phyloP scores from a whole-genome alignment of 208 protist genomes.

The Crithidia expoeki region DNA sequence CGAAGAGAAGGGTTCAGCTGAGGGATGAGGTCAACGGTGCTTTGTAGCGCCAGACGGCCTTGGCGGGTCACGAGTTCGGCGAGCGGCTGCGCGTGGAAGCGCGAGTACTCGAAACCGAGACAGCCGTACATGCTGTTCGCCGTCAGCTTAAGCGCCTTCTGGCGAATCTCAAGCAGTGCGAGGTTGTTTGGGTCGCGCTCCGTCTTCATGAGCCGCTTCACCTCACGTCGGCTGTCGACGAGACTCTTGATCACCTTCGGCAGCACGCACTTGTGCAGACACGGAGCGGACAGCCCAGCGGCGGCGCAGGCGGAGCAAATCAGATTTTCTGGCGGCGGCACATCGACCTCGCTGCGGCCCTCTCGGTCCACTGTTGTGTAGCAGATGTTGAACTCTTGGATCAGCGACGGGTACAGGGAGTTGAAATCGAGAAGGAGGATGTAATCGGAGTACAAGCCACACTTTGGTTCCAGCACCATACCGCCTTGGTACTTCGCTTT shows the following conservation, averaged over 20 bases:
- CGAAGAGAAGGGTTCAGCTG: slow-evolving; percentile 86
- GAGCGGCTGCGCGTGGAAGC: slow-evolving; percentile 98
- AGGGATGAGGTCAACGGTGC: slow-evolving; percentile 94
- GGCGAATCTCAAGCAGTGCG: slow-evolving; percentile 95
- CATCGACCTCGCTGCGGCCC: slow-evolving; percentile 35
- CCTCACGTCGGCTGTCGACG: slow-evolving; percentile 93
- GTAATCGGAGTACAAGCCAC: slow-evolving; percentile 98
- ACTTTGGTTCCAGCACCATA: slow-evolving; percentile 98
- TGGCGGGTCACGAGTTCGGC: slow-evolving; percentile 98
- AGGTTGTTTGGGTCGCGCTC: slow-evolving; percentile 84
- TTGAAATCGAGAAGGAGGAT: slow-evolving; percentile 99
- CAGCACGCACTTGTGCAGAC: slow-evolving; percentile 88
- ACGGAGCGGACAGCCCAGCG: slow-evolving; percentile 63
- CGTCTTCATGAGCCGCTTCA: slow-evolving; percentile 94
- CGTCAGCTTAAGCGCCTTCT: slow-evolving; percentile 98
- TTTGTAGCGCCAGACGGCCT: slow-evolving; percentile 95
- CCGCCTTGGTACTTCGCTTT: slow-evolving; percentile 93
- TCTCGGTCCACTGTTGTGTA: slow-evolving; percentile 97
- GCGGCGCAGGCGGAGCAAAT: slow-evolving; percentile 75
- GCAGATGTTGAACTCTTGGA: slow-evolving; percentile 99
- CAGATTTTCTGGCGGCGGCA: slow-evolving; percentile 77
- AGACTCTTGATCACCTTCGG: slow-evolving; percentile 96
- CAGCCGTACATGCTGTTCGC: slow-evolving; percentile 99
- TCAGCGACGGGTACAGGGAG: slow-evolving; percentile 99
- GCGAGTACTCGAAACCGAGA: slow-evolving; percentile 97